These are phyloP conservation scores for Lachnellula suecica DNA, from an alignment of 2,329 filamentous ascomycete species.

Conservation along the genomic window DNA sequence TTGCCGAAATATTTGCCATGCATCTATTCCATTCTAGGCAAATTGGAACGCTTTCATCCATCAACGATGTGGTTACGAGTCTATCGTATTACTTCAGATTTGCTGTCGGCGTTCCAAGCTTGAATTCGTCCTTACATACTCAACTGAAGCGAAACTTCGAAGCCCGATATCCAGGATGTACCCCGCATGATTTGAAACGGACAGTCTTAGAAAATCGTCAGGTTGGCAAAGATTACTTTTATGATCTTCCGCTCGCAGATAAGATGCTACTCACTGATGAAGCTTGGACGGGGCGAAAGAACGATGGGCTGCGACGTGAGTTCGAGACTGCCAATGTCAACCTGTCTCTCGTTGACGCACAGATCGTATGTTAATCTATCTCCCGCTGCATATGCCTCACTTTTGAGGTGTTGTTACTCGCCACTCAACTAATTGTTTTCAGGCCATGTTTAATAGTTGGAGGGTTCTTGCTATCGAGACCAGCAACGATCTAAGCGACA, in stretches of 20 bases:
- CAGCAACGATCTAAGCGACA: slow-evolving; percentile 49
- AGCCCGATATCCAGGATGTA: slow-evolving; percentile 70
- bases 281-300: slow-evolving; percentile 69
- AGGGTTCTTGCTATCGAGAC: slow-evolving; percentile 85
- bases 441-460: slow-evolving; percentile 86
- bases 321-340: slow-evolving; percentile 88
- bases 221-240: slow-evolving; percentile 79
- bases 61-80: slow-evolving; percentile 70
- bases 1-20: slow-evolving; percentile 87
- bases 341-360: slow-evolving; percentile 86
- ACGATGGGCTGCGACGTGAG: slow-evolving; percentile 77
- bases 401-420: too few species aligned
- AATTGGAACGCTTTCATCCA: slow-evolving; percentile 64
- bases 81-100: slow-evolving; percentile 78
- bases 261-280: slow-evolving; percentile 75
- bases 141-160: slow-evolving; percentile 86
- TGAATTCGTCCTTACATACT: slow-evolving; percentile 83
- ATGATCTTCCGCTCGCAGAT: slow-evolving; percentile 74
- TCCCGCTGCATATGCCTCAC: background rate
- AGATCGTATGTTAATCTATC: slow-evolving; percentile 61
- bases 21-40: slow-evolving; percentile 85
- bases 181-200: slow-evolving; percentile 77
- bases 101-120: slow-evolving; percentile 75
- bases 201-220: slow-evolving; percentile 64
- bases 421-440: slow-evolving; percentile 34